Base-by-base conservation (phyloP, 75 land plant species). In the Sequoiadendron giganteum region DNA sequence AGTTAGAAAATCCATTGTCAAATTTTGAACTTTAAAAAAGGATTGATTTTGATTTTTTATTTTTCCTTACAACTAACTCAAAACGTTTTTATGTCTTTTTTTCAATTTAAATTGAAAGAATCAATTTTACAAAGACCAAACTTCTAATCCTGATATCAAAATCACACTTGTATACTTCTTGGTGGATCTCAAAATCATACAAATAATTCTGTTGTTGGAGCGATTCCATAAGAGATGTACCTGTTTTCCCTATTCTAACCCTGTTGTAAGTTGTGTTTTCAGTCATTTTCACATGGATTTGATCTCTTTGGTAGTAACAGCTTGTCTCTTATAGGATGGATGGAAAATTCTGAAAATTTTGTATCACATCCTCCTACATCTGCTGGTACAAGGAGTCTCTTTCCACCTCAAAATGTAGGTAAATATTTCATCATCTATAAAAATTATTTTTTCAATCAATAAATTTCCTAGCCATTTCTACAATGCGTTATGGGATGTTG, bases 41-140 rank as follows among this genome's bases (percentile, higher is more conserved):
- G 18, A 10, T 77, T 38, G 16, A 77, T 2, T 38, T 14, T 36
- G 16, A 34, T 16, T 40, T 40, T 5, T 40, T 16, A 78, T 78
- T 11, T 38, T 3, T 78, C 15, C 40, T 78, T 10, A 34, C 39
- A 36, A 78, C 81, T 40, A 78, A 11, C 77, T n/a, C n/a, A n/a
- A n/a, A n/a, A n/a, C 2, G 36, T 75, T 30, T 3, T 38, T 78
- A 36, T 78, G 15, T 38, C 7, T 78, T 38, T 39, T 78, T 14
- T 78, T 39, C 92, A 96, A 95, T 86, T 91, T 96, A 78, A 95
- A 96, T 87, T 95, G 96, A 96, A 96, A 96, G 88, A 95, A 96
- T 86, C 95, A 92, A 85, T 93, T 92, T 38, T 96, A 96, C 89
- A 96, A 95, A 83, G 92, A 93, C 73, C 95, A 95, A 32, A 89